phyloP scores from a whole-genome alignment of 805 yeast genomes.

The Monosporozyma unispora region DNA sequence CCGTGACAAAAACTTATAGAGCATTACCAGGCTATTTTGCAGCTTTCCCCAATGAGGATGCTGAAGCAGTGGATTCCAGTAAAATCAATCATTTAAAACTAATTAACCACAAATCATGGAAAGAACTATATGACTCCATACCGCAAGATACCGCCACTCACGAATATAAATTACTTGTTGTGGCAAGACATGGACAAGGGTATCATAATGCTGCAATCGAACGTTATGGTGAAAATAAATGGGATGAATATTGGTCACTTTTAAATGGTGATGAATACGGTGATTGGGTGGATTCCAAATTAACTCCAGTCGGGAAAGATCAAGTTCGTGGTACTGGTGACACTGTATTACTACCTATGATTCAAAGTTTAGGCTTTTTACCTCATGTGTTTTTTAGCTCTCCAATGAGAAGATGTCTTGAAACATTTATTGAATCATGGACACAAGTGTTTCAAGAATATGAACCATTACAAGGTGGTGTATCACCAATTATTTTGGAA shows the following conservation, averaged over 20 bases:
- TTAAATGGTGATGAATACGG: slow-evolving; percentile 46
- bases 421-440: slow-evolving; percentile 43
- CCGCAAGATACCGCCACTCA: slow-evolving; percentile 15
- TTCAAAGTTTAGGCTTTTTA: slow-evolving; percentile 40
- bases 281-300: slow-evolving; percentile 42
- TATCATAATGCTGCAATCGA: slow-evolving; percentile 49
- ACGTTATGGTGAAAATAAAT: slow-evolving; percentile 46
- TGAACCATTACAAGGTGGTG: slow-evolving; percentile 9
- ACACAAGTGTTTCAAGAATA: slow-evolving; percentile 42
- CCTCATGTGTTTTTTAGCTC: slow-evolving; percentile 50
- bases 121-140: slow-evolving; percentile 13
- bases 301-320: slow-evolving; percentile 45
- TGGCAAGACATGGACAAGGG: slow-evolving; percentile 60
- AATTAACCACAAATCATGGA: slow-evolving; percentile 14
- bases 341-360: slow-evolving; percentile 15
- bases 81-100: slow-evolving; percentile 13
- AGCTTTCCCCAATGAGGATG: slow-evolving; percentile 9
- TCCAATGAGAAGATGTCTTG: slow-evolving; percentile 57
- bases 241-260: slow-evolving; percentile 49
- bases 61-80: slow-evolving; percentile 11
- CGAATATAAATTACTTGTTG: slow-evolving; percentile 15
- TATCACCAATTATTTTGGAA: slow-evolving; percentile 28
- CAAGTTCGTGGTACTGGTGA: slow-evolving; percentile 44
- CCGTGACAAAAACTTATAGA: slow-evolving; percentile 3
- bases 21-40: slow-evolving; percentile 23